These are phyloP conservation scores for Sinapis alba DNA, from an alignment of 441 rosid genomes.

Conservation along the genomic window DNA sequence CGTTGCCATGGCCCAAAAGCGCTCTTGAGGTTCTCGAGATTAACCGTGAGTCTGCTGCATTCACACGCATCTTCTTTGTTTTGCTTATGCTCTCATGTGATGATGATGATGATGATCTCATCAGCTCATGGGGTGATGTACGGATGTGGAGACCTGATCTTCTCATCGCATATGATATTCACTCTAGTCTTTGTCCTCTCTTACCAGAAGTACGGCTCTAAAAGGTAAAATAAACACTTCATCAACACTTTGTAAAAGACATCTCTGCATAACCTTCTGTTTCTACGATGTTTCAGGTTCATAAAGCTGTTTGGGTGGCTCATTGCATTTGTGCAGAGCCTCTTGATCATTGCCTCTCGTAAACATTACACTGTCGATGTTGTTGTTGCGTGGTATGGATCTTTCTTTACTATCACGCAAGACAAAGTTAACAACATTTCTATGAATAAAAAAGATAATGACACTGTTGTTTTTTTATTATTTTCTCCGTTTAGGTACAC, in stretches of 20 bases:
- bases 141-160: conserved; percentile 98
- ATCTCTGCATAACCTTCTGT: conserved; percentile 8
- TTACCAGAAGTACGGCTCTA: conserved; percentile 90
- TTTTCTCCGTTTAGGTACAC: conserved; percentile 69
- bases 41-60: conserved; percentile 78
- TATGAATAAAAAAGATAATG: not conserved
- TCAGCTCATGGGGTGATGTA: conserved; percentile 89
- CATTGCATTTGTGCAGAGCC: conserved; percentile 77
- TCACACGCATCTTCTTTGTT: not conserved
- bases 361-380: conserved; percentile 97
- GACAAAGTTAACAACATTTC: not conserved
- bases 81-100: conserved; percentile 21
- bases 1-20: conserved; percentile 80
- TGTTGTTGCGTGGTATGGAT: conserved; percentile 88
- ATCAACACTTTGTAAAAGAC: not conserved
- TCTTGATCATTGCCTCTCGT: conserved; percentile 92
- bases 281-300: conserved; percentile 53
- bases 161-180: conserved; percentile 99
- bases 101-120: conserved; percentile 35
- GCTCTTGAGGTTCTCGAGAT: conserved; percentile 71
- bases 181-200: conserved; percentile 91
- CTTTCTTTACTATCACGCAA: not conserved
- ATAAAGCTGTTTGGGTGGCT: conserved; percentile 88
- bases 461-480: conserved; percentile 2
- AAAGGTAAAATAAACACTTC: conserved; percentile 55